A percentile compares a stretch with the other conserved stretches of the same genome.
phyloP scores from a whole-genome alignment of 1,284 basidiomycete genomes.

The Ceraceosorus bombacis region DNA sequence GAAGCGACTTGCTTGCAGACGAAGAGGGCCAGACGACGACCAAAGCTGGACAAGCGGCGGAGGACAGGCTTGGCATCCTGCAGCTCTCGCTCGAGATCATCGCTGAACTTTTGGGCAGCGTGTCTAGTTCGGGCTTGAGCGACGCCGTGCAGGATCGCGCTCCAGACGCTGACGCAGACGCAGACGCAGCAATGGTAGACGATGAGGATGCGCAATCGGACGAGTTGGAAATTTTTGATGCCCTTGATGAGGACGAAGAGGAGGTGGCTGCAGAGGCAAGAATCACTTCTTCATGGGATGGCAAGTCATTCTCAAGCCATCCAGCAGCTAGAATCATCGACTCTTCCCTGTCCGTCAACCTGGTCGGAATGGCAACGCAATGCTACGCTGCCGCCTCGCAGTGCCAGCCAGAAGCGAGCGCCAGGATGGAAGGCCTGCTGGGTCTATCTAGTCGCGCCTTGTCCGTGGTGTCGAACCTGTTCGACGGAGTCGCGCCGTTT shows the following conservation, averaged over 20 bases:
- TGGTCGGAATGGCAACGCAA: no score
- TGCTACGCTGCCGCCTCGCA: no score
- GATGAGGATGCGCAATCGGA: constrained; percentile 9
- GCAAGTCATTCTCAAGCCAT: constrained; percentile 9
- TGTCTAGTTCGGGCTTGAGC: constrained; percentile 11
- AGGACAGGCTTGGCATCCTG: constrained; percentile 24
- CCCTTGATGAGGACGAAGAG: constrained; percentile 15
- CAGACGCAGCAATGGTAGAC: constrained; percentile 5
- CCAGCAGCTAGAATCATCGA: no score
- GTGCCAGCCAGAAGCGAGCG: no score
- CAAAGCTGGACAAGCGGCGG: constrained; percentile 1
- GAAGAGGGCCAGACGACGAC: no score
- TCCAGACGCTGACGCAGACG: neutral
- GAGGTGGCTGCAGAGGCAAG: neutral
- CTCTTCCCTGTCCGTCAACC: no score
- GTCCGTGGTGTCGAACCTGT: constrained; percentile 33
- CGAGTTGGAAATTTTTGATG: neutral
- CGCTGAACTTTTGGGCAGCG: constrained; percentile 28
- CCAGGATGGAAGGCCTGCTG: no score
- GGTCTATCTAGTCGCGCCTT: constrained; percentile 16
- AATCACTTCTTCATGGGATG: constrained; percentile 18
- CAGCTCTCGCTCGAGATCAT: constrained; percentile 38
- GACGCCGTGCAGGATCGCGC: neutral
- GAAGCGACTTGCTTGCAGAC: no score
- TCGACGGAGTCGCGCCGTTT: constrained; percentile 25